A percentile compares a stretch with the other conserved stretches of the same genome.
Evolutionary conservation across 371 early-diverging fungal genomes (phyloP).

Genomic region (Lichtheimia ornata): DNA sequence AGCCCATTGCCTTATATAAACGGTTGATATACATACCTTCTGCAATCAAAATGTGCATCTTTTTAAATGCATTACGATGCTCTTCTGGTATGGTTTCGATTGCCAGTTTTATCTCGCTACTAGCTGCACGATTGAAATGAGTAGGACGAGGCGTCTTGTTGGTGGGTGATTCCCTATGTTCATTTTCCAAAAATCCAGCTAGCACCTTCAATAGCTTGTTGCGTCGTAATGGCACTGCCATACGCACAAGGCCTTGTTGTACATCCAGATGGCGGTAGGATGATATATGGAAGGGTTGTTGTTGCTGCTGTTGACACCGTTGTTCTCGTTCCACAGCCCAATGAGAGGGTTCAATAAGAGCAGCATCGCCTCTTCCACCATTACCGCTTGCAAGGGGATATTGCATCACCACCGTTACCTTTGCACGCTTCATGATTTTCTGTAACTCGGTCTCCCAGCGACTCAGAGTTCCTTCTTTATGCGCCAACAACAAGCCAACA

Average conservation of each 20-base stretch:
- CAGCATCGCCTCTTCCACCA: not conserved
- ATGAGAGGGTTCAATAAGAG: too few relatives aligned
- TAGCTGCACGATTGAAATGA: not conserved
- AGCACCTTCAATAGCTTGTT: constrained; percentile 35
- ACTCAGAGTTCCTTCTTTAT: constrained; percentile 8
- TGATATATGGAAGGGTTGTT: too few relatives aligned
- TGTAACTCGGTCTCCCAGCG: not conserved
- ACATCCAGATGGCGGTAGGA: not conserved
- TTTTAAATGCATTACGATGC: constrained; percentile 30
- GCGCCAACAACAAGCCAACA: constrained; percentile 27
- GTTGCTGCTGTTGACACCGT: too few relatives aligned
- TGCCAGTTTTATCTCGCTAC: not conserved
- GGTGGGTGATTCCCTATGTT: not conserved
- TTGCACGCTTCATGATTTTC: constrained; percentile 14
- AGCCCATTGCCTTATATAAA: not conserved
- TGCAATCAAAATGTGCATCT: constrained; percentile 41
- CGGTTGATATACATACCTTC: constrained; percentile 28
- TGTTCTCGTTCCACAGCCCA: too few relatives aligned
- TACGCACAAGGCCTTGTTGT: constrained; percentile 29
- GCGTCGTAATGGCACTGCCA: constrained; percentile 57
- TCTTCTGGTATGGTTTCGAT: constrained; percentile 25
- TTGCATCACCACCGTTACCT: constrained; percentile 33
- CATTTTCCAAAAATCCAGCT: not conserved
- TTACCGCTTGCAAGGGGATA: constrained; percentile 24
- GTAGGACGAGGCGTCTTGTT: not conserved